These are phyloP conservation scores for Diaporthe sp. DNA, from an alignment of 2,329 filamentous ascomycete species.

Conservation along the genomic window DNA sequence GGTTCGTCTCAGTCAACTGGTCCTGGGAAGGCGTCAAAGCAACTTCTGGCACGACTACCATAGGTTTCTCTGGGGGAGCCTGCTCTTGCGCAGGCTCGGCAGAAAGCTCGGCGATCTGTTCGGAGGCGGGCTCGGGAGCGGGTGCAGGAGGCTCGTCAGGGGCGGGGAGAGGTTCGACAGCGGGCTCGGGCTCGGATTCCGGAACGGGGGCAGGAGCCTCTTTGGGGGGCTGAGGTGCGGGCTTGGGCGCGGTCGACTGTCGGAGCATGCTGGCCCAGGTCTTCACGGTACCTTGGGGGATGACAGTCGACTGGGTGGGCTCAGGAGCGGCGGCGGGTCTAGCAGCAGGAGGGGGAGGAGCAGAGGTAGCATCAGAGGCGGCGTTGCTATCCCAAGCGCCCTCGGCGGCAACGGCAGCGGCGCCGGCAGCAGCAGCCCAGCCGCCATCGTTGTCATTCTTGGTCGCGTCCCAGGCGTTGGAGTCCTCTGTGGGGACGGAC, in stretches of 20 bases:
- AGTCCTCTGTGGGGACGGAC: conserved; percentile 79
- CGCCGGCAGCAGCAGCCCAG: conserved; percentile 35
- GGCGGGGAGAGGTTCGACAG: conserved; percentile 48
- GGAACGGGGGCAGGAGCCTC: conserved; percentile 61
- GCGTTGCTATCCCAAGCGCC: conserved; percentile 60
- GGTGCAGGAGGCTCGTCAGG: conserved; percentile 43
- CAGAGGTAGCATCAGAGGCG: conserved; percentile 48
- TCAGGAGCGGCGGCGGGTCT: conserved; percentile 45
- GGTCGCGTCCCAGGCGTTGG: conserved; percentile 69
- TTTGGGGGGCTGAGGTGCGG: conserved; percentile 64
- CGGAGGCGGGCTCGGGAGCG: conserved; percentile 54
- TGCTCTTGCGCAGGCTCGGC: conserved; percentile 46
- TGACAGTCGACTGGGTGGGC: conserved; percentile 49
- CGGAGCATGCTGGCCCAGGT: conserved; percentile 84
- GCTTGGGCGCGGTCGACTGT: conserved; percentile 69
- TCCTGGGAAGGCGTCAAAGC: conserved; percentile 79
- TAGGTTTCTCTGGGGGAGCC: conserved; percentile 49
- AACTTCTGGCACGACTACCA: conserved; percentile 63
- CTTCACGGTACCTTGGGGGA: conserved; percentile 60
- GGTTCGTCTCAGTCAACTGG: conserved; percentile 90
- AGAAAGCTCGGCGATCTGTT: conserved; percentile 50
- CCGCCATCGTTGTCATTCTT: conserved; percentile 54
- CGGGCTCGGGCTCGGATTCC: conserved; percentile 58
- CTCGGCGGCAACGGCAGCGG: conserved; percentile 43
- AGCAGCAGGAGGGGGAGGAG: conserved; percentile 54